phyloP scores from a whole-genome alignment of 202 grass and related monocot genomes.

The Digitaria exilis region DNA sequence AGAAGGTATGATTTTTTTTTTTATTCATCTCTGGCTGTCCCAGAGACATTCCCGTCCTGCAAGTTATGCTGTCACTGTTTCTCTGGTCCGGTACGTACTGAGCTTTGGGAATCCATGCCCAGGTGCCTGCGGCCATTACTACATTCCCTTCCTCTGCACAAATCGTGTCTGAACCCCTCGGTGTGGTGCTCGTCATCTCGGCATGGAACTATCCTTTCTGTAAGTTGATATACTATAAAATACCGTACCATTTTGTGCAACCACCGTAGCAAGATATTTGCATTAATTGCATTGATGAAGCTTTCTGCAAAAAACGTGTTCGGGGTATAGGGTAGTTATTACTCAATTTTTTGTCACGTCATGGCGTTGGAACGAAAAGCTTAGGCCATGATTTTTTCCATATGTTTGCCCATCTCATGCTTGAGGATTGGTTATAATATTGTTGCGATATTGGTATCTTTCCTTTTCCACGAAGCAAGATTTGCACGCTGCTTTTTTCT shows the following conservation, averaged over 20 bases:
- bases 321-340: neutral
- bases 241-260: too few relatives aligned
- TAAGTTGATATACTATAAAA: neutral
- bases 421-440: neutral
- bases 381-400: conserved; percentile 12
- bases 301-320: neutral
- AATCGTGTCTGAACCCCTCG: conserved; percentile 82
- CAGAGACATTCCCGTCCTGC: neutral
- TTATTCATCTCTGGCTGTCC: neutral
- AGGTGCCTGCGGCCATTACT: conserved; percentile 64
- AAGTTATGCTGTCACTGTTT: neutral
- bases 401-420: neutral
- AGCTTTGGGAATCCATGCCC: conserved; percentile 15
- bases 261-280: neutral
- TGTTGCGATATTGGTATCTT: conserved; percentile 21
- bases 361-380: neutral
- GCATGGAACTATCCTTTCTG: conserved; percentile 97
- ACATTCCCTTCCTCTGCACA: conserved; percentile 81
- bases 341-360: neutral
- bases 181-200: conserved; percentile 83
- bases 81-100: neutral
- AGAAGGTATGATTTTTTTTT: conserved; percentile 51
- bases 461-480: conserved; percentile 15
- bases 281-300: neutral
- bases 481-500: neutral